These are phyloP conservation scores for Penicillium sp. DNA, from an alignment of 2,329 filamentous ascomycete genomes.

Conservation along the genomic window DNA sequence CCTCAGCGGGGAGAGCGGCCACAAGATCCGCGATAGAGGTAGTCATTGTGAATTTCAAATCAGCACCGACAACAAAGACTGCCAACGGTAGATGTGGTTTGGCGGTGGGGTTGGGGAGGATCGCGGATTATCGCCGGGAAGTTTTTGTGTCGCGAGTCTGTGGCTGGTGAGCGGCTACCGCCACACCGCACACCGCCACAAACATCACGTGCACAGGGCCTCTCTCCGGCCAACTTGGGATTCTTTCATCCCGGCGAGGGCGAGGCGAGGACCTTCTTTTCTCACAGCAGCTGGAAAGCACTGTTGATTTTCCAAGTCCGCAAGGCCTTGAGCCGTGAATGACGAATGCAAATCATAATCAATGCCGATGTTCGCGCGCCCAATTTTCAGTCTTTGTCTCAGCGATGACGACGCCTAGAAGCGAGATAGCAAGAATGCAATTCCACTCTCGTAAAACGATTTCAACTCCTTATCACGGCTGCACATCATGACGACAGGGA, in stretches of 20 bases:
- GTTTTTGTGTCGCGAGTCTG: conserved; percentile 30
- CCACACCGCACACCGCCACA: conserved; percentile 15
- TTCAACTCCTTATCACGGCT: background rate
- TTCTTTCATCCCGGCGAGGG: too few species aligned
- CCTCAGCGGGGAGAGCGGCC: conserved; percentile 67
- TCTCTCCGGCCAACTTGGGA: too few species aligned
- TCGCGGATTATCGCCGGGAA: conserved; percentile 28
- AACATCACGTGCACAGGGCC: conserved; percentile 16
- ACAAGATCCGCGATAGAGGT: conserved; percentile 64
- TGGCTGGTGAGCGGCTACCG: conserved; percentile 20
- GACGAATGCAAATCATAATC: too few species aligned
- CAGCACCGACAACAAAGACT: conserved; percentile 16
- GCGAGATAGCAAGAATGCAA: background rate
- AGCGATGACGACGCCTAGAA: too few species aligned
- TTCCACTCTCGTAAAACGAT: background rate
- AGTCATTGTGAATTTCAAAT: conserved; percentile 42
- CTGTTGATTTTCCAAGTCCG: too few species aligned
- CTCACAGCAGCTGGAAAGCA: too few species aligned
- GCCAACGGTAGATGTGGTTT: conserved; percentile 15
- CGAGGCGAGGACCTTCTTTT: too few species aligned
- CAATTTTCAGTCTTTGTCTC: too few species aligned
- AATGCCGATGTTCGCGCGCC: too few species aligned
- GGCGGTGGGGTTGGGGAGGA: conserved; percentile 23
- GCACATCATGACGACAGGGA: background rate
- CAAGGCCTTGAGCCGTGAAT: too few species aligned